Percentiles rank a stretch among this genome's conserved stretches.
phyloP scores from a whole-genome alignment of 495 filamentous ascomycete species.

The Penicillium manginii region DNA sequence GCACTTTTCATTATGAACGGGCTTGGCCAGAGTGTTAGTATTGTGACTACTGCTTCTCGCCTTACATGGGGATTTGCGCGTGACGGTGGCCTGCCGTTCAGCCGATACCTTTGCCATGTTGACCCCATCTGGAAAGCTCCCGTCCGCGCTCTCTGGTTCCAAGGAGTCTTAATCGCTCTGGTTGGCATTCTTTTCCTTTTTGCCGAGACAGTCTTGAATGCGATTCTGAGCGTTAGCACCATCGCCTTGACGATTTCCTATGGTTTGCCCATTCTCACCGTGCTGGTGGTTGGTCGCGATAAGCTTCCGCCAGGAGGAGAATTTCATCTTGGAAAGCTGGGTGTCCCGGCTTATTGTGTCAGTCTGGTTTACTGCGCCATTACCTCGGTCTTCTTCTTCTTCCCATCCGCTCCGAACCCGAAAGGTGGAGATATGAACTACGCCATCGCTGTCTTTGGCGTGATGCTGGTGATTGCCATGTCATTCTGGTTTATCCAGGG shows the following conservation, averaged over 20 bases:
- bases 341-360: constrained; percentile 39
- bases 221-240: constrained; percentile 51
- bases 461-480: constrained; percentile 49
- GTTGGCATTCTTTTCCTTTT: constrained; percentile 49
- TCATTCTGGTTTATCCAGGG: constrained; percentile 48
- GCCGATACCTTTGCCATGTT: constrained; percentile 39
- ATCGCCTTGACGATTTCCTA: constrained; percentile 52
- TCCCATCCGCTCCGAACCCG: constrained; percentile 43
- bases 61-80: constrained; percentile 59
- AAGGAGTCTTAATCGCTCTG: constrained; percentile 42
- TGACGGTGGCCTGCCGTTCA: constrained; percentile 54
- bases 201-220: constrained; percentile 47
- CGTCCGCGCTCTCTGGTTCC: constrained; percentile 45
- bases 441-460: constrained; percentile 51
- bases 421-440: constrained; percentile 49
- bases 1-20: constrained; percentile 50
- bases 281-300: constrained; percentile 44
- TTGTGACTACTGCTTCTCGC: constrained; percentile 53
- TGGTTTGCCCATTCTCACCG: constrained; percentile 42
- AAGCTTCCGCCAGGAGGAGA: constrained; percentile 41
- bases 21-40: constrained; percentile 44
- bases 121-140: constrained; percentile 42
- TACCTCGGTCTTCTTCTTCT: constrained; percentile 51
- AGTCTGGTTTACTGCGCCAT: constrained; percentile 46
- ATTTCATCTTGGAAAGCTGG: constrained; percentile 42